These are phyloP conservation scores for Kurtzmaniella quercitrusa DNA, from an alignment of 1,139 yeast species.

Conservation along the genomic window DNA sequence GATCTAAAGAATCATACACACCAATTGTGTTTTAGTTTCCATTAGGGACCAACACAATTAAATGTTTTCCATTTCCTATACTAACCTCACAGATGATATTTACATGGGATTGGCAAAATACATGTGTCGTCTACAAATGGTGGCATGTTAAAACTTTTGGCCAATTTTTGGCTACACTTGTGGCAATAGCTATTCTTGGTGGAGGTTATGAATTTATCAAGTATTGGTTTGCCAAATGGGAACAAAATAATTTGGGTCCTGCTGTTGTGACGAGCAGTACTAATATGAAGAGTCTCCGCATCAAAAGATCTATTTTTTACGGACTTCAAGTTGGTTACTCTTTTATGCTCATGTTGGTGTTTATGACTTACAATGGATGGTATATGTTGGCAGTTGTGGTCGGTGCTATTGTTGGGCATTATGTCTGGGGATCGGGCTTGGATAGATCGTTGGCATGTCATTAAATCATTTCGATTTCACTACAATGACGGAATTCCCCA, in stretches of 20 bases:
- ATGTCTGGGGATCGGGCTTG: constrained; percentile 47
- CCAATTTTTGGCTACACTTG: constrained; percentile 51
- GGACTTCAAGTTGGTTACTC: constrained; percentile 77
- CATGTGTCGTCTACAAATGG: constrained; percentile 72
- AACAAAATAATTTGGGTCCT: constrained; percentile 12
- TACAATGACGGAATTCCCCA: neutral
- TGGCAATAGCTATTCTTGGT: constrained; percentile 46
- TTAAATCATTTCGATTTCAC: constrained; percentile 4
- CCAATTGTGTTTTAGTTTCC: neutral
- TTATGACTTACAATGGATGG: constrained; percentile 87
- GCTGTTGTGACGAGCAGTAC: constrained; percentile 15
- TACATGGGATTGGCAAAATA: constrained; percentile 73
- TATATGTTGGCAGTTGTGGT: constrained; percentile 66
- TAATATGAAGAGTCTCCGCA: constrained; percentile 15
- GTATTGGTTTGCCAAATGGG: constrained; percentile 31
- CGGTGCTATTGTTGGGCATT: constrained; percentile 69
- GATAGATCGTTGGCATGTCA: constrained; percentile 49
- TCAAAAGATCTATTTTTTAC: constrained; percentile 45
- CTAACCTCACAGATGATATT: constrained; percentile 54
- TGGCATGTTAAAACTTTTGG: constrained; percentile 64
- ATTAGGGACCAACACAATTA: neutral
- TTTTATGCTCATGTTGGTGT: constrained; percentile 71
- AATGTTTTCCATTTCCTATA: neutral
- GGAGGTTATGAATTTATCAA: constrained; percentile 62
- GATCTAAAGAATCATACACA: neutral